Base-by-base conservation (phyloP, 75 land plant genomes). In the Sequoia sempervirens region DNA sequence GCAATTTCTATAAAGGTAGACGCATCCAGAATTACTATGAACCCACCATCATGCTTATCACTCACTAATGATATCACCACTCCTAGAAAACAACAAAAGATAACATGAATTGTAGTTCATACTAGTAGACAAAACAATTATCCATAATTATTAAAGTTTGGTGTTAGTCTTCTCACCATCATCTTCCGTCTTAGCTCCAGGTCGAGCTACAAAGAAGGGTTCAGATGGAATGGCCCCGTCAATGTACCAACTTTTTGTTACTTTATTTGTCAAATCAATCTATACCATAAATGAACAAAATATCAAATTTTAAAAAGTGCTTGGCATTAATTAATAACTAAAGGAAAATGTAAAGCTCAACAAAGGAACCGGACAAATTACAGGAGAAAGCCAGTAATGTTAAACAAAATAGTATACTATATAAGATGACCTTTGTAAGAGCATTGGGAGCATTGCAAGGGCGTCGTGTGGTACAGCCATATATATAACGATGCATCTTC, bases 141-240 rank as follows among this genome's bases (percentile, higher is more conserved):
- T 13, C 15, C 3, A 3, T 12, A 52, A 13, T 3, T 12, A 14
- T 12, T 13, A 13, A n/a, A 52, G 12, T 13, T 14, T 14, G 2
- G 53, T 30, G 1, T 2, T 76, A 7, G 32, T 4, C 7, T 34
- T 14, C 86, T 82, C 17, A 95, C 97, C 95, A 85, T 95, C 97
- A 80, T 95, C 97, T 83, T 95, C 95, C 66, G 88, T 86, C 0
- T 87, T 82, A 14, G 91, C 89, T 1, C 90, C 91, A 8, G 95
- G 95, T 17, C 95, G 86, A 76, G 91, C 89, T 56, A 95, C 91
- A 56, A 95, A 95, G 86, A 92, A 90, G 0, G 97, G 97, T 82
- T 95, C 95, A 0, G 93, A 94, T 0, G 97, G 95, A 53, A 93
- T 86, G 26, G 89, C 81, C 1, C 94, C 94, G 8, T 87, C 89